These are phyloP conservation scores for Solanum hybrid DNA, from an alignment of 305 asterid species.

Conservation along the genomic window DNA sequence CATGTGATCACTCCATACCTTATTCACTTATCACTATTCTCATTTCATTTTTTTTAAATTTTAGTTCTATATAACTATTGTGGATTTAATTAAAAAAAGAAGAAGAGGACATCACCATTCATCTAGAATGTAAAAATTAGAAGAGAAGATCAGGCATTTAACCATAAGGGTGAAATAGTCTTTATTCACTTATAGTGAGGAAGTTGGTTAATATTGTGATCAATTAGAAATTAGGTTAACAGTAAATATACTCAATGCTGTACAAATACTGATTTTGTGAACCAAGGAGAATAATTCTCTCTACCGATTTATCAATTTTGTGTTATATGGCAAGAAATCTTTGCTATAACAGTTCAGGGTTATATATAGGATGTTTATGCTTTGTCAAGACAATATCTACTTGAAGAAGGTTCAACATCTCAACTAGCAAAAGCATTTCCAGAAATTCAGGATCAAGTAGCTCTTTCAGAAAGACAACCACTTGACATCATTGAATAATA, in stretches of 20 bases:
- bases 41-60: background rate
- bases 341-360: background rate
- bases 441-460: background rate
- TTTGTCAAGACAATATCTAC: background rate
- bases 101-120: background rate
- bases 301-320: background rate
- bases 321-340: background rate
- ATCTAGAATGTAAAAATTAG: background rate
- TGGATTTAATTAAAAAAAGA: background rate
- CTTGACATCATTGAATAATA: background rate
- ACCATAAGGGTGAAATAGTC: background rate
- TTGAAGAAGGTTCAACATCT: background rate
- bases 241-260: background rate
- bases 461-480: background rate
- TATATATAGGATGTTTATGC: background rate
- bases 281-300: background rate
- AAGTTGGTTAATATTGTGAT: background rate
- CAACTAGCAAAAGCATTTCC: background rate
- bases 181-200: background rate
- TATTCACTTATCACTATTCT: background rate
- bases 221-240: background rate
- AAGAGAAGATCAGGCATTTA: background rate
- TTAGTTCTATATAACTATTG: background rate
- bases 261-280: background rate
- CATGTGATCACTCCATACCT: constrained; percentile 18